phyloP scores from a whole-genome alignment of 768 basidiomycete species.

The Pilatotrama ljubarskyi region DNA sequence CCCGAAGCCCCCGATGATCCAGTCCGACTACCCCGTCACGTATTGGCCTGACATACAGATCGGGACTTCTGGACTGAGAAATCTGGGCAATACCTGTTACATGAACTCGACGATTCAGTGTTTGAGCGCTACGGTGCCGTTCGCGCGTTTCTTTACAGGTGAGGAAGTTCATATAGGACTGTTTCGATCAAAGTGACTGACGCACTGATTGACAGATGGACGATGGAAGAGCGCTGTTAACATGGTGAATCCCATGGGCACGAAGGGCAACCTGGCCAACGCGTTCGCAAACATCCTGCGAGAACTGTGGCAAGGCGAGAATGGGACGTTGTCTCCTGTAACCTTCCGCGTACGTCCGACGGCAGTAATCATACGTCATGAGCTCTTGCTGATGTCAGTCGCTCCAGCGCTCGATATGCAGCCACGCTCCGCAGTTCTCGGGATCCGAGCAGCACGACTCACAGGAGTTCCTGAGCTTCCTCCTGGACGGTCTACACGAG shows the following conservation, averaged over 20 bases:
- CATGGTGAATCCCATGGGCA: conserved; percentile 80
- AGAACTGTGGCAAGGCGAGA: conserved; percentile 85
- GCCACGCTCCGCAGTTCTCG: conserved; percentile 68
- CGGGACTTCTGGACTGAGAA: conserved; percentile 86
- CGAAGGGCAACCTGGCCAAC: conserved; percentile 76
- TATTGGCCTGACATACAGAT: conserved; percentile 86
- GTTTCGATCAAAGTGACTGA: neutral
- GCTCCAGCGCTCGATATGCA: conserved; percentile 57
- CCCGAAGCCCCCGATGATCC: conserved; percentile 66
- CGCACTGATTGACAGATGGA: conserved; percentile 51
- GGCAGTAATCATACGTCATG: too few relatives aligned
- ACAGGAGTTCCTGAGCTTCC: conserved; percentile 93
- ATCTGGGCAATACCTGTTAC: conserved; percentile 96
- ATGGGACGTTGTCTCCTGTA: conserved; percentile 78
- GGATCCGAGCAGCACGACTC: conserved; percentile 95
- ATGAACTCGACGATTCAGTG: conserved; percentile 99
- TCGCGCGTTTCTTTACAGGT: conserved; percentile 92
- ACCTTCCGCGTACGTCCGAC: conserved; percentile 79
- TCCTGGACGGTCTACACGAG: conserved; percentile 95
- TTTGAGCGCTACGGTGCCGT: conserved; percentile 90
- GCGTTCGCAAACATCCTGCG: conserved; percentile 84
- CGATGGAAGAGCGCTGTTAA: conserved; percentile 86
- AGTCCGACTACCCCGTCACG: conserved; percentile 74
- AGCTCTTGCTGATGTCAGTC: conserved; percentile 24
- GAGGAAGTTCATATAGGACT: conserved; percentile 24